Base-by-base conservation (phyloP, 495 filamentous ascomycete species). In the Trypethelium eluteriae region DNA sequence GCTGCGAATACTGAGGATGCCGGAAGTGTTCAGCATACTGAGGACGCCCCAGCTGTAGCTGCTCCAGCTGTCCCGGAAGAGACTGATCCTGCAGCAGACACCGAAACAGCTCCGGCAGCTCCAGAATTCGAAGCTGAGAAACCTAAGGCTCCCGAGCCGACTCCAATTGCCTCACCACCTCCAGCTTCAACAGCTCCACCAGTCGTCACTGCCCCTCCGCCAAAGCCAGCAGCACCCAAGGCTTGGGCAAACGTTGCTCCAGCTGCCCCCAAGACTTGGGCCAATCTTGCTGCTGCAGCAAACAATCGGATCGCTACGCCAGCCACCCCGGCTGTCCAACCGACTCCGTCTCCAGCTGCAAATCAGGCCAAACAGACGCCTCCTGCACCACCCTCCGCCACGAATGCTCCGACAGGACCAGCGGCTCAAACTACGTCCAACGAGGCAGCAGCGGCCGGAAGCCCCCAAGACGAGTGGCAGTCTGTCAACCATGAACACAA, bases 211-310 rank as follows among this genome's bases (percentile, higher is more conserved):
- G 75, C 74, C 25, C 65, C 72, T 18, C 41, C 73, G 25, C 72
- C 72, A 38, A 72, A 80, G 47, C 76, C 74, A 1, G 67, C 73
- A 12, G 69, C 81, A 62, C 74, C 79, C 6, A 79, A 78, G 69
- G 79, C 85, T 39, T 71, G 81, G 18, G 84, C 25, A 25, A 25
- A 25, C 25, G 25, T 25, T 25, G 25, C 25, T 25, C 25, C 25
- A 25, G 25, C 25, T 25, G 25, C 81, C 72, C 86, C 86, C 38
- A 92, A 93, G 85, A 96, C 91, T 39, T 98, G 95, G 95, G 94
- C 94, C 38, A 94, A 81, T 78, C 85, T 94, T 10, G 83, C 84
- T 67, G 88, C 86, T 11, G 81, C 81, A 69, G 81, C 73, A 64
- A 61, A 76, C 74, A 65, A 74, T 65, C 73, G 68, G 62, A 74